Evolutionary conservation across 352 stramenopile genomes (phyloP).

Genomic region (Phytopythium chamaehyphon): DNA sequence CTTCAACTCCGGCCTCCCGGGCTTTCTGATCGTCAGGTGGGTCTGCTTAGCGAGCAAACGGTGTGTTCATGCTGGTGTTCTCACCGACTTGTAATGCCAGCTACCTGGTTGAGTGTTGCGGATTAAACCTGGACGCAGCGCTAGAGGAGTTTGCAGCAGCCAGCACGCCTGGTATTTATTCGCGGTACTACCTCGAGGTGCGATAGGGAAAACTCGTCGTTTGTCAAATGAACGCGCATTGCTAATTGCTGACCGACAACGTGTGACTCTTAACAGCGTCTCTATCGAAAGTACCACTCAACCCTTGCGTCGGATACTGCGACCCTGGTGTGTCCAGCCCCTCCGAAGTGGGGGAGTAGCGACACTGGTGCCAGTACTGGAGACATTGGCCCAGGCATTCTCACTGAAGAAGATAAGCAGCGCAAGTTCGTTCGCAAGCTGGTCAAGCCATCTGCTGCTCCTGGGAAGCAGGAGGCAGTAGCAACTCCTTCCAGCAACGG

Average conservation of each 20-base stretch:
- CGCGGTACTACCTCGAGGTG: conserved; percentile 64
- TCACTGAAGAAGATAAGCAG: conserved; percentile 66
- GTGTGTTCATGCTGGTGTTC: background rate
- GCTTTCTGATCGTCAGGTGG: conserved; percentile 72
- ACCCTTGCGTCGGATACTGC: conserved; percentile 52
- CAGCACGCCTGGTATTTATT: conserved; percentile 62
- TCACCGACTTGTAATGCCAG: conserved; percentile 18
- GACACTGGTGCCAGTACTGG: conserved; percentile 25
- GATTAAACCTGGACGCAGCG: conserved; percentile 52
- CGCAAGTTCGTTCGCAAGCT: conserved; percentile 60
- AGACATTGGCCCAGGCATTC: conserved; percentile 47
- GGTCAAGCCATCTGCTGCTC: conserved; percentile 1
- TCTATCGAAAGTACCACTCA: conserved; percentile 81
- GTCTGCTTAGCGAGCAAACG: background rate
- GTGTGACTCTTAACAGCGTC: conserved; percentile 20
- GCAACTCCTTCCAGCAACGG: conserved; percentile 21
- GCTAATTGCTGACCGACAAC: background rate
- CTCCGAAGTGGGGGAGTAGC: conserved; percentile 66
- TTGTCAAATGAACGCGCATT: conserved; percentile 1
- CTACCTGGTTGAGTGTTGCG: conserved; percentile 71
- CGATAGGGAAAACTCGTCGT: conserved; percentile 1
- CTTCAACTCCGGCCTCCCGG: conserved; percentile 65
- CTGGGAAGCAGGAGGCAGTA: conserved; percentile 8
- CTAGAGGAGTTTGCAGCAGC: conserved; percentile 57
- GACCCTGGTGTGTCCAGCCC: conserved; percentile 38